These are phyloP conservation scores for Chenopodium album DNA, from an alignment of 148 eudicot species.

Conservation along the genomic window DNA sequence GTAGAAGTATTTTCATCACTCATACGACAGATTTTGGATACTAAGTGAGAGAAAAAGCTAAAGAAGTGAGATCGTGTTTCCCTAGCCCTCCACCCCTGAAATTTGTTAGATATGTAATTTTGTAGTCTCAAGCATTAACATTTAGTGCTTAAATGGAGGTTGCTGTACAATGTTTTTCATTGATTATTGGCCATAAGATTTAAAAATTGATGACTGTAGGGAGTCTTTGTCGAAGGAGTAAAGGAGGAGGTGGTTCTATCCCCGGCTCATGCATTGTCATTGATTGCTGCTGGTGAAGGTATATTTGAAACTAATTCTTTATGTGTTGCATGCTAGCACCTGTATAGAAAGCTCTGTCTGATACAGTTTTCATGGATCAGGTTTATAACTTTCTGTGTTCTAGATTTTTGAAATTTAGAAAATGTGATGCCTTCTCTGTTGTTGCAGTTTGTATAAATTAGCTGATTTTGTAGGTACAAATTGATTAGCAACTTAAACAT, in stretches of 20 bases:
- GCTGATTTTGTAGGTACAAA: background rate
- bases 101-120: background rate
- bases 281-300: constrained; percentile 99
- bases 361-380: background rate
- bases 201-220: constrained; percentile 49
- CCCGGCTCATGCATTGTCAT: constrained; percentile 98
- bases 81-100: background rate
- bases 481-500: background rate
- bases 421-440: background rate
- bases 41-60: background rate
- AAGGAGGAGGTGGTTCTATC: constrained; percentile 98
- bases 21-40: background rate
- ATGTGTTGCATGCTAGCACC: background rate
- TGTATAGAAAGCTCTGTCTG: background rate
- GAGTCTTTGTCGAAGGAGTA: constrained; percentile 90
- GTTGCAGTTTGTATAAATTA: too few species aligned
- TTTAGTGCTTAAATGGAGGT: background rate
- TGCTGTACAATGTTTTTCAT: background rate
- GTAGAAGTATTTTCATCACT: background rate
- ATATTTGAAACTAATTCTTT: constrained; percentile 9
- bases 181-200: constrained; percentile 1
- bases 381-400: background rate
- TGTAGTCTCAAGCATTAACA: background rate
- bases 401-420: background rate
- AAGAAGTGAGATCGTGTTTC: background rate